Evolutionary conservation across 2,329 filamentous ascomycete species (phyloP), one percentile per base, ranked within the genome.

Genomic region (Herpotrichia juniperi): DNA sequence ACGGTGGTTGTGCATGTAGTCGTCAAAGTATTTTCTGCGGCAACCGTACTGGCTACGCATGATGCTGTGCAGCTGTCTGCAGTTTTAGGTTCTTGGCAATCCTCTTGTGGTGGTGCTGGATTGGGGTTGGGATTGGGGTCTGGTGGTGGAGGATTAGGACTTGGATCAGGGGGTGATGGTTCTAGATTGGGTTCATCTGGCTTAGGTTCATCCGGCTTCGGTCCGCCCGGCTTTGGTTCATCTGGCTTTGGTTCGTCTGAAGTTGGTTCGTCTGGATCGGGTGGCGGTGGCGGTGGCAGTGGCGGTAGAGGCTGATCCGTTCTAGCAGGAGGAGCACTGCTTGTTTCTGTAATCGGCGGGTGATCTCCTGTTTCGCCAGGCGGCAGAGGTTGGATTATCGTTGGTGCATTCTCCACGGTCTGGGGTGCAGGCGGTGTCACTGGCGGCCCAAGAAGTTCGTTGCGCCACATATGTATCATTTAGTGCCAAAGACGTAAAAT

Each of bases 21-120:
- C 9, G 49, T 51, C 4, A 51, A 30, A 2, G 49, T 51, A 10
- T 37, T 47, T 6, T 43, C 32, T 11, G 49, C 21, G 2, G 17
- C 11, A 8, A 32, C 42, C 3, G 49, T 51, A 14, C 44, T 51
- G 1, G 49, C 49, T 25, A 47, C 31, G 19, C 49, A 51, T 26
- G 35, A 47, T 42, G 37, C 49, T 10, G 44, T 51, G 16, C 49
- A 51, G 17, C 14, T 22, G 25, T 51, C 49, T 47, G 49, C 49
- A 12, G 49, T 47, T 35, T 51, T 42, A 19, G 43, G 37, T 12
- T 42, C 39, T 11, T 51, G 35, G 25, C 49, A 51, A 30, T 34
- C 16, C 17, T 39, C 17, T 43, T 16, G 9, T 34, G 31, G 31
- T 5, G 9, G 9, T 5, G 31, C 9, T 34, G 26, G 31, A 34